Percentiles rank a stretch among this genome's conserved stretches.
Conservation (phyloP, 805 yeast species). For the Wickerhamomyces canadensis region DNA sequence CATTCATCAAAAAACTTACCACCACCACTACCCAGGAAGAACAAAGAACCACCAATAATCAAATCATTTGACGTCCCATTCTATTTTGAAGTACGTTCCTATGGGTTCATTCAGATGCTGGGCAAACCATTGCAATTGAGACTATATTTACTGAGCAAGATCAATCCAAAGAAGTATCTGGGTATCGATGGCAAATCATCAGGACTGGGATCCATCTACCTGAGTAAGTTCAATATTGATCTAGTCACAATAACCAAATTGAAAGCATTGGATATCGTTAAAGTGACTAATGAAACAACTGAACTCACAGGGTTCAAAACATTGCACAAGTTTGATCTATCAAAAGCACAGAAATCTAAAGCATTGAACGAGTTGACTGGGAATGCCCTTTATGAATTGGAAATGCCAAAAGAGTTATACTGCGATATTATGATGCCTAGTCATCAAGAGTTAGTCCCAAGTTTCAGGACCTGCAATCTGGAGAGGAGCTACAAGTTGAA, state of each 20-base stretch:
- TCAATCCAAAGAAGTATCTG: constrained; percentile 18
- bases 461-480: constrained; percentile 52
- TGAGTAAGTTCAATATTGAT: constrained; percentile 32
- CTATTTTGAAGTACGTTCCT: constrained; percentile 11
- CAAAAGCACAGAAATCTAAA: constrained; percentile 4
- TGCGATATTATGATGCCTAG: constrained; percentile 43
- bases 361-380: constrained; percentile 22
- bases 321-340: constrained; percentile 6
- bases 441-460: constrained; percentile 2
- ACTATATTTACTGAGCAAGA: constrained; percentile 18
- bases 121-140: constrained; percentile 18
- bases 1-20: neutral
- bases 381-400: constrained; percentile 36
- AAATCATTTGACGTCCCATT: constrained; percentile 7
- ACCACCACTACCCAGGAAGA: constrained; percentile 1
- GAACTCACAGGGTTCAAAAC: neutral
- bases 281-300: constrained; percentile 2
- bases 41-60: constrained; percentile 2
- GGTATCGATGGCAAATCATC: constrained; percentile 37
- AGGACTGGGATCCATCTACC: constrained; percentile 42
- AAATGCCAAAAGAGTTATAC: constrained; percentile 21
- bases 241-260: constrained; percentile 16
- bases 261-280: constrained; percentile 11
- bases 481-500: constrained; percentile 36
- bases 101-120: constrained; percentile 7